Evolutionary conservation across 495 filamentous ascomycete genomes (phyloP), one percentile per base, ranked within the genome.

Genomic region (Letharia columbiana): DNA sequence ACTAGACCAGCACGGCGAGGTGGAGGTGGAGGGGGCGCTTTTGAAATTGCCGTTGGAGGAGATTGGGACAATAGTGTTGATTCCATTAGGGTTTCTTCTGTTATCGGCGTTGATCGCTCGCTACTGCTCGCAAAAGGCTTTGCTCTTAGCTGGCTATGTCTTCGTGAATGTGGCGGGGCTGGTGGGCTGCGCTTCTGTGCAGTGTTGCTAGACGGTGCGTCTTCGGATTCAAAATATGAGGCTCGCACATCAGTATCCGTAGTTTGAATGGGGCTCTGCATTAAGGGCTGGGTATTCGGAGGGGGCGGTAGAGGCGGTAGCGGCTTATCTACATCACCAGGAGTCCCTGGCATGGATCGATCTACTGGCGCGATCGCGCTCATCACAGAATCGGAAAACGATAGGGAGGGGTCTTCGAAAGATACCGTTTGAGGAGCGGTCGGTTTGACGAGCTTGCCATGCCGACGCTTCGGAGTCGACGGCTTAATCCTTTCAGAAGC

Each of bases 361-460:
- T 33, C 73, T 70, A 66, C 61, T 15, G 77, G 66, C 60, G 69
- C 67, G 31, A 68, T 58, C 18, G 72, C 75, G 44, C 73, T 67
- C 35, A 73, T 57, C 15, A 64, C 62, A 59, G 66, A 71, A 33
- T 62, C 63, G 60, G 67, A 68, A 33, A 65, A 62, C 17, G 77
- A 71, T 52, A 72, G 67, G 18, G 70, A 56, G 31, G 69, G 65
- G 62, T 70, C 69, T 61, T 72, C 70, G 58, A 71, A 69, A 42
- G 78, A 69, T 54, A 73, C 67, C 20, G 70, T 62, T 50, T 68
- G 66, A 60, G 65, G 65, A 60, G 70, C 59, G 69, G 70, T 71
- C 59, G 70, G 42, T 67, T 77, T 83, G 54, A 90, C 88, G n/a
- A 84, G 75, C 72, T 86, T 88, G 9, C 88, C 88, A 75, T 89